Base-by-base conservation (phyloP, 192 early-diverging fungal species). In the Haplosporangium gracile region DNA sequence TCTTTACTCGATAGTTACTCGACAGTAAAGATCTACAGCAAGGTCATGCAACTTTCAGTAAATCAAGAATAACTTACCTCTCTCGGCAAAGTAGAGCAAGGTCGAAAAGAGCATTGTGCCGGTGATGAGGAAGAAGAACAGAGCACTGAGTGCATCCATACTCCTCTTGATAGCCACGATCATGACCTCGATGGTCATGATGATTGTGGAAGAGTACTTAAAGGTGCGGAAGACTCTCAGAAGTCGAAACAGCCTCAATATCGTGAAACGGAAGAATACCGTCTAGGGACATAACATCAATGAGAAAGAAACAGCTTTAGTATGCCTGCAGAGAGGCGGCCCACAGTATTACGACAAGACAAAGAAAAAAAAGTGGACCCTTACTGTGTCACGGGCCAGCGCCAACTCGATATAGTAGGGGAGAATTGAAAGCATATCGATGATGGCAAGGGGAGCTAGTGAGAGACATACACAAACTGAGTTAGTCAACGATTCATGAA, bases 141-240 rank as follows among this genome's bases (percentile, higher is more conserved):
- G 84, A 0, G 95, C 95, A 45, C 92, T 89, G 32, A 96, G 83
- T 0, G 95, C 95, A 83, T 96, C 95, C 51, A 93, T 89, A 76
- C 93, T 94, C 63, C 95, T 88, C 79, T 93, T 94, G 22, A 95
- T 91, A 22, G 95, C 95, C 22, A 95, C 91, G 75, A 96, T 93
- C 93, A 96, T 94, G 68, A 96, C 95, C 60, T 96, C 95, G 39
- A 96, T 95, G 2, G 95, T 95, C 92, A 96, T 93, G 72, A 95
- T 91, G 74, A 96, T 92, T 18, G 95, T 92, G 55, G 93, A 94
- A 70, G 94, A 95, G 88, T 96, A 95, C 77, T 95, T 95, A 83
- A 95, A 96, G 9, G 94, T 94, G 57, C 94, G 94, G 86, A 96
- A 96, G 5, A 96, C 91, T 29, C 95, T 92, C 68, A 96, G 83